Evolutionary conservation across 2,329 filamentous ascomycete species (phyloP).

Genomic region (Alternaria brassicicola): DNA sequence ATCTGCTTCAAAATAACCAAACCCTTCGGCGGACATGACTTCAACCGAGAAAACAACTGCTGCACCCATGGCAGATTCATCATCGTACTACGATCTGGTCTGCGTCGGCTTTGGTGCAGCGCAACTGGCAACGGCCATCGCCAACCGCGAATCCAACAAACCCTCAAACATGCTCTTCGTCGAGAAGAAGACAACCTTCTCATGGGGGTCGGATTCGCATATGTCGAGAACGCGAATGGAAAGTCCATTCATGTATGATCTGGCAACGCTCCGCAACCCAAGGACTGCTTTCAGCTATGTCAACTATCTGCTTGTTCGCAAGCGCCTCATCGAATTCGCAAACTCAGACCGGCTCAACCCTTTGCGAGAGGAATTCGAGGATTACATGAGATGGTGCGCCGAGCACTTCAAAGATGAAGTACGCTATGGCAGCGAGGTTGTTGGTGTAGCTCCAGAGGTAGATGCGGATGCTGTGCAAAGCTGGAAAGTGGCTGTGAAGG

Average conservation of each 20-base stretch:
- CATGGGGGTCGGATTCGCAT: constrained; percentile 39
- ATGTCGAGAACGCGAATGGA: constrained; percentile 45
- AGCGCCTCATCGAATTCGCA: constrained; percentile 44
- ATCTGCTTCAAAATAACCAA: not conserved
- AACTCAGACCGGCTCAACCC: constrained; percentile 48
- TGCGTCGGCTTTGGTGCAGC: constrained; percentile 47
- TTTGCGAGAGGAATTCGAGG: constrained; percentile 47
- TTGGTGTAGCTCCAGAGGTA: constrained; percentile 36
- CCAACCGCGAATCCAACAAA: constrained; percentile 39
- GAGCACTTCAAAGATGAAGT: constrained; percentile 43
- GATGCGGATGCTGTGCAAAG: constrained; percentile 23
- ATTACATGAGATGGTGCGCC: constrained; percentile 48
- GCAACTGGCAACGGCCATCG: constrained; percentile 46
- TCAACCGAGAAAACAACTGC: constrained; percentile 24
- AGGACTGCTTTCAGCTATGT: constrained; percentile 43
- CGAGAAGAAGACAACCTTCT: constrained; percentile 42
- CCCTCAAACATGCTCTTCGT: constrained; percentile 39
- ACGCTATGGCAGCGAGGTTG: constrained; percentile 40
- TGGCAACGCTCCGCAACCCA: constrained; percentile 46
- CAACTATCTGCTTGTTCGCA: constrained; percentile 42
- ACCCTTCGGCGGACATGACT: constrained; percentile 25
- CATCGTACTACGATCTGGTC: constrained; percentile 40
- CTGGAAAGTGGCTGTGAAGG: constrained; percentile 41
- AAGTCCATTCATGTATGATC: constrained; percentile 44
- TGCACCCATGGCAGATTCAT: constrained; percentile 19